Conservation (phyloP, 345 rosid species). For the Lagerstroemia speciosa region DNA sequence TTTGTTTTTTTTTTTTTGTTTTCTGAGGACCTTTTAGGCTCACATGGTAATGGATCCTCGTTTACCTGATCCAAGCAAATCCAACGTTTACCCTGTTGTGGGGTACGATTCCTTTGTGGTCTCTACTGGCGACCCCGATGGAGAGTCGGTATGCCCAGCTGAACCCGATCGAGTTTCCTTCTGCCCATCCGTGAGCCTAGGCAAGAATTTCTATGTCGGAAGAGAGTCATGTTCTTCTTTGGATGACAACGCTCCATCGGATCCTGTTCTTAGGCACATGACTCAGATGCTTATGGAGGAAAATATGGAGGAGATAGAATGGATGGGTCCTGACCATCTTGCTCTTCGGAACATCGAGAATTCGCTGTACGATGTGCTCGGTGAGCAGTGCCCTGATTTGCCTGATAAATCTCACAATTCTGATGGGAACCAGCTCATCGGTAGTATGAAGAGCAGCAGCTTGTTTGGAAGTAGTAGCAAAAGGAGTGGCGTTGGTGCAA, state of each 20-base stretch:
- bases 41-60: no score
- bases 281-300: conserved; percentile 72
- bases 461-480: conserved; percentile 6
- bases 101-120: background rate
- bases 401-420: conserved; percentile 8
- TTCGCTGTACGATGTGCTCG: conserved; percentile 48
- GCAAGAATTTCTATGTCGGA: background rate
- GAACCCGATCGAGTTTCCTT: background rate
- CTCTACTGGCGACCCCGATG: background rate
- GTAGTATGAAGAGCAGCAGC: conserved; percentile 16
- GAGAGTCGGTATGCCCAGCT: conserved; percentile 1
- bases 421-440: conserved; percentile 6
- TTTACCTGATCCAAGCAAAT: no score
- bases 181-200: background rate
- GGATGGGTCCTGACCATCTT: conserved; percentile 36
- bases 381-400: conserved; percentile 24
- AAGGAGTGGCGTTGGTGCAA: no score
- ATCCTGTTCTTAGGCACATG: conserved; percentile 48
- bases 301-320: conserved; percentile 42
- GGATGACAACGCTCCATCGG: conserved; percentile 39
- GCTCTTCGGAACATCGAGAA: conserved; percentile 60
- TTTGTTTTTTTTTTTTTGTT: no score
- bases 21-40: no score
- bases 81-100: no score
- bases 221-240: conserved; percentile 18